Evolutionary conservation across 345 rosid genomes (phyloP).

Genomic region (Luvunga scandens): DNA sequence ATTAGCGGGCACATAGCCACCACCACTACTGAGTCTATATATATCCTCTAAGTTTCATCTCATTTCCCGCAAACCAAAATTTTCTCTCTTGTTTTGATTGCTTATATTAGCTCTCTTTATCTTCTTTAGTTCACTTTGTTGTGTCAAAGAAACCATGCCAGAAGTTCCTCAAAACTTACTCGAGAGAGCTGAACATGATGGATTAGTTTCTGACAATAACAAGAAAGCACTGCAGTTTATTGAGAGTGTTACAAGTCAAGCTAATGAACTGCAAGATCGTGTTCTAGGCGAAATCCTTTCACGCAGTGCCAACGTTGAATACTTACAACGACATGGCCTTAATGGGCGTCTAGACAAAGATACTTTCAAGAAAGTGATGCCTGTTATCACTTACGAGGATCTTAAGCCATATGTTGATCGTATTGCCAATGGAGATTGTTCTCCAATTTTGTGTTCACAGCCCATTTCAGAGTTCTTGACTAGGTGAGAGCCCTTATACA

Average conservation of each 20-base stretch:
- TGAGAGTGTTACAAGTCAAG: slow-evolving; percentile 37
- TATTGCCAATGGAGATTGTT: slow-evolving; percentile 51
- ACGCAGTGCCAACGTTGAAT: slow-evolving; percentile 42
- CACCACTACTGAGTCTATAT: slow-evolving; percentile 12
- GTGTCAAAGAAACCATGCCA: slow-evolving; percentile 29
- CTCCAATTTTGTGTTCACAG: slow-evolving; percentile 45
- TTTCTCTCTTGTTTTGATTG: not conserved
- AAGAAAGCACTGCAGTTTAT: slow-evolving; percentile 35
- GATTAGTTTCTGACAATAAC: slow-evolving; percentile 27
- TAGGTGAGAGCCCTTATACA: slow-evolving; percentile 26
- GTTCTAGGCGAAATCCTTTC: slow-evolving; percentile 47
- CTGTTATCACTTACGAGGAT: slow-evolving; percentile 48
- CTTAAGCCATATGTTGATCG: slow-evolving; percentile 46
- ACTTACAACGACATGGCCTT: slow-evolving; percentile 41
- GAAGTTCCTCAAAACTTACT: slow-evolving; percentile 39
- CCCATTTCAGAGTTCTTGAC: slow-evolving; percentile 62
- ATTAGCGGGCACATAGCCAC: slow-evolving; percentile 16
- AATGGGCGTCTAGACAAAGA: slow-evolving; percentile 34
- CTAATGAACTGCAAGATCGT: slow-evolving; percentile 38
- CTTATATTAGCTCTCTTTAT: not conserved
- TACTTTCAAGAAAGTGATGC: slow-evolving; percentile 45
- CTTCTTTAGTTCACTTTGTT: not conserved
- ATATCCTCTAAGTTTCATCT: slow-evolving; percentile 9
- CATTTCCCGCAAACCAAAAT: slow-evolving; percentile 10
- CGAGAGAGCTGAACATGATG: not conserved